Base-by-base conservation (phyloP, 768 basidiomycete species). In the Leucocoprinus birnbaumii region DNA sequence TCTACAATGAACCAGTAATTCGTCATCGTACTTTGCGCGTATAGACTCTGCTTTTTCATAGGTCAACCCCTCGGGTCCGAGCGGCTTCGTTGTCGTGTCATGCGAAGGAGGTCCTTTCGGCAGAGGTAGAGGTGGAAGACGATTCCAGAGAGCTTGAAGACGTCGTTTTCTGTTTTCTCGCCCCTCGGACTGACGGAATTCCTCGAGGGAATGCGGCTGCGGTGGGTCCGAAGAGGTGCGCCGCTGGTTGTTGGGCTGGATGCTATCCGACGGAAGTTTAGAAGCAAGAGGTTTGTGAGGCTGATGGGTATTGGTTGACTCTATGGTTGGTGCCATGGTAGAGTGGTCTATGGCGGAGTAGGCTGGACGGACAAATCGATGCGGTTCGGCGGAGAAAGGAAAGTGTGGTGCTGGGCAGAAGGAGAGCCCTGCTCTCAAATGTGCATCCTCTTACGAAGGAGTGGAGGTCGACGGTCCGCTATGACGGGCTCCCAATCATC, bases 21-120 rank as follows among this genome's bases (percentile, higher is more conserved):
- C 94, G 61, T 81, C 79, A 61, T 89, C 84, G 71, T 96, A 96
- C 70, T 84, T 79, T 45, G 76, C 79, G 62, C 83, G 75, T 61
- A 91, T 72, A 62, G 78, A 70, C 61, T 84, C 80, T 14, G 86
- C 91, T 56, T 79, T 71, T 63, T 85, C 83, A 31, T 78, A 84
- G 44, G 80, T 83, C 58, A 85, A 60, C n/a, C 59, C 59, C 18
- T 62, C 47, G 2, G 51, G 48, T 19, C 48, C 41, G 3, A 52
- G 50, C 8, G 56, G 48, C n/a, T 44, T 25, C 13, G 45, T 27
- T 22, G 48, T 44, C 3, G 19, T 24, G 51, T 51, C 48, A 40
- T 45, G n/a, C n/a, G 55, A 50, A 43, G 52, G 51, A 26, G 56
- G 55, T 21, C 24, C 13, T 18, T 51, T 51, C 14, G 60, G 57